A percentile compares a stretch with the other conserved stretches of the same genome.
These are phyloP conservation scores for Hypocreales sp. DNA, from an alignment of 2,329 filamentous ascomycete species.

Conservation along the genomic window DNA sequence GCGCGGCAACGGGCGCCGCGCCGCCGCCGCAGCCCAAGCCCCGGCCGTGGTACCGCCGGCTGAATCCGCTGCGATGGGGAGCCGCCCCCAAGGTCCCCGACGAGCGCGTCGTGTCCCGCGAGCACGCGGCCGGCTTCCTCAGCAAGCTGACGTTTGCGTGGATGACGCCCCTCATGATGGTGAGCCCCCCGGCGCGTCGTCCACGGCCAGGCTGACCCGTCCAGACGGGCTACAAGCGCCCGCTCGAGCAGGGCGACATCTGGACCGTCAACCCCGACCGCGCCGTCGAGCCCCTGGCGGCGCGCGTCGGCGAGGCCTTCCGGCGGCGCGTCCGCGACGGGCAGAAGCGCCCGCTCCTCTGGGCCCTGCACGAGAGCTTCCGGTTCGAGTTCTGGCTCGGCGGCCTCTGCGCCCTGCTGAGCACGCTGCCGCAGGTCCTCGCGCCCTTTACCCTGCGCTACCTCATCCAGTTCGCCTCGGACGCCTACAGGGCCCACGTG, in stretches of 20 bases:
- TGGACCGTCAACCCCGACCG: constrained; percentile 78
- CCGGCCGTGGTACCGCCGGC: constrained; percentile 45
- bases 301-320: constrained; percentile 52
- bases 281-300: constrained; percentile 52
- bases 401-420: constrained; percentile 58
- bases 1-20: constrained; percentile 28
- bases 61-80: constrained; percentile 48
- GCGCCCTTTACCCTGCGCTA: constrained; percentile 76
- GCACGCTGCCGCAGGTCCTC: constrained; percentile 64
- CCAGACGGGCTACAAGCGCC: constrained; percentile 70
- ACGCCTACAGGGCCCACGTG: constrained; percentile 55
- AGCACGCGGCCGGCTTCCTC: constrained; percentile 59
- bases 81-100: constrained; percentile 37
- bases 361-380: constrained; percentile 78
- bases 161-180: constrained; percentile 77
- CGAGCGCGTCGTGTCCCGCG: constrained; percentile 40
- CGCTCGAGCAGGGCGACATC: constrained; percentile 70
- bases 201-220: background rate
- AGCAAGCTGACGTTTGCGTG: constrained; percentile 73
- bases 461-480: constrained; percentile 69
- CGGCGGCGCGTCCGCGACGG: constrained; percentile 50
- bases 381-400: constrained; percentile 73
- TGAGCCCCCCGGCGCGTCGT: constrained; percentile 21
- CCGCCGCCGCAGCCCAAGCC: constrained; percentile 10
- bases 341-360: constrained; percentile 57